Conservation (phyloP, 2,329 filamentous ascomycete genomes). For the Epichloe coenophiala region DNA sequence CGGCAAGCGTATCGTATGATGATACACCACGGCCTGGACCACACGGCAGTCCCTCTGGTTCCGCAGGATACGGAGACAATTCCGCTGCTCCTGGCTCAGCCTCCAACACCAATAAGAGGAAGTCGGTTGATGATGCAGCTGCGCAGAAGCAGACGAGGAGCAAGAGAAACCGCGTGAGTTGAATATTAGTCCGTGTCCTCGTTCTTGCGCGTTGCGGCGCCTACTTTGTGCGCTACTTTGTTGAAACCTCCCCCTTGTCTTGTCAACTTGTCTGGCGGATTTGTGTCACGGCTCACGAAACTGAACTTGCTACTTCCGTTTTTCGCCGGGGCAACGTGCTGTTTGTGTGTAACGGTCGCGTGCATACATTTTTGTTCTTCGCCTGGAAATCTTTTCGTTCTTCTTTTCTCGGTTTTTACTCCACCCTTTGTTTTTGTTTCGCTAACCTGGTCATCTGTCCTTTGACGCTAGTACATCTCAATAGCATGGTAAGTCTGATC, state of each 20-base stretch:
- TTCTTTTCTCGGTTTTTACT: background rate
- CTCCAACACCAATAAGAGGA: constrained; percentile 20
- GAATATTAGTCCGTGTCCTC: background rate
- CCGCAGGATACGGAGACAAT: constrained; percentile 34
- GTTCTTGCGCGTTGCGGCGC: background rate
- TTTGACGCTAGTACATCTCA: constrained; percentile 37
- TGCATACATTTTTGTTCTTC: background rate
- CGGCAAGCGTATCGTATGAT: constrained; percentile 20
- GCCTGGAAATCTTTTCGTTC: background rate
- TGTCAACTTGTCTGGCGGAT: background rate
- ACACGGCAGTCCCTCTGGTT: constrained; percentile 22
- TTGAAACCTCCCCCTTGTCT: background rate
- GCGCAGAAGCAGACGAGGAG: constrained; percentile 42
- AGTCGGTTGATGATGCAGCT: constrained; percentile 28
- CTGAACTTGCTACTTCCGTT: no score
- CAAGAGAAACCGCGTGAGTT: constrained; percentile 44
- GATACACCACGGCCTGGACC: constrained; percentile 19
- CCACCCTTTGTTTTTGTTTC: background rate
- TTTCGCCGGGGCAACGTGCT: no score
- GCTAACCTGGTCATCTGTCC: background rate
- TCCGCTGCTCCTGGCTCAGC: constrained; percentile 22
- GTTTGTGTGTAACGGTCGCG: background rate
- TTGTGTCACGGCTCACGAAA: background rate
- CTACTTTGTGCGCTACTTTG: background rate
- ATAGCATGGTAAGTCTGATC: constrained; percentile 40